Percentiles rank a stretch among this genome's conserved stretches.
Conservation (phyloP, 2,329 filamentous ascomycete genomes). For the Pseudogymnoascus sp. region DNA sequence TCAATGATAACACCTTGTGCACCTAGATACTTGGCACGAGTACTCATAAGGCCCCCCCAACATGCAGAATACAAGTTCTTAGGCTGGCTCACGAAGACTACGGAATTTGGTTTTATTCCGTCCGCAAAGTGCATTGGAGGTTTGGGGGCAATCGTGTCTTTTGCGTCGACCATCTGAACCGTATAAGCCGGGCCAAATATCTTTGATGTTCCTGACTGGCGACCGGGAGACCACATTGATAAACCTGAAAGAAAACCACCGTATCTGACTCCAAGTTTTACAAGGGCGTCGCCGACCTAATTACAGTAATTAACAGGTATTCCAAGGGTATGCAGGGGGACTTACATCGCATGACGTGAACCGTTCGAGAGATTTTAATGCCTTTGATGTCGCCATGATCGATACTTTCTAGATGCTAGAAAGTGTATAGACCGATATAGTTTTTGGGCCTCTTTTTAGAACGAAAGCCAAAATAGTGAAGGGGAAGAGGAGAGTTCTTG, state of each 20-base stretch:
- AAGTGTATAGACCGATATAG: no score
- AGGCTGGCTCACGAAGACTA: conserved; percentile 32
- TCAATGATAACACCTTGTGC: conserved; percentile 32
- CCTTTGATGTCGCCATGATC: neutral
- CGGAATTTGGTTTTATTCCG: conserved; percentile 25
- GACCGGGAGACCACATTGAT: conserved; percentile 25
- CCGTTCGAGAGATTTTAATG: neutral
- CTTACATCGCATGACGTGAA: neutral
- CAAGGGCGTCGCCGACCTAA: conserved; percentile 30
- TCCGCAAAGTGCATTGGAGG: conserved; percentile 30
- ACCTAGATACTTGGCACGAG: conserved; percentile 27
- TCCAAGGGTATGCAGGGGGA: neutral
- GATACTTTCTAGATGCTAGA: no score
- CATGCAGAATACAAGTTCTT: conserved; percentile 27
- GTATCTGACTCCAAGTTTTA: conserved; percentile 26
- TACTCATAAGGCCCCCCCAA: conserved; percentile 33
- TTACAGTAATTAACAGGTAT: neutral
- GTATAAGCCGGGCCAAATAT: conserved; percentile 27
- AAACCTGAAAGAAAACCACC: conserved; percentile 30
- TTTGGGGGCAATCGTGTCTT: conserved; percentile 26
- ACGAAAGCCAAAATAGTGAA: no score
- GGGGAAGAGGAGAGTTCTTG: no score
- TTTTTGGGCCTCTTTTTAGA: no score
- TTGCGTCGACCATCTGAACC: conserved; percentile 27
- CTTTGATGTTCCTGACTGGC: conserved; percentile 17